phyloP scores from a whole-genome alignment of 2,329 filamentous ascomycete genomes.

The Camillea tinctor region DNA sequence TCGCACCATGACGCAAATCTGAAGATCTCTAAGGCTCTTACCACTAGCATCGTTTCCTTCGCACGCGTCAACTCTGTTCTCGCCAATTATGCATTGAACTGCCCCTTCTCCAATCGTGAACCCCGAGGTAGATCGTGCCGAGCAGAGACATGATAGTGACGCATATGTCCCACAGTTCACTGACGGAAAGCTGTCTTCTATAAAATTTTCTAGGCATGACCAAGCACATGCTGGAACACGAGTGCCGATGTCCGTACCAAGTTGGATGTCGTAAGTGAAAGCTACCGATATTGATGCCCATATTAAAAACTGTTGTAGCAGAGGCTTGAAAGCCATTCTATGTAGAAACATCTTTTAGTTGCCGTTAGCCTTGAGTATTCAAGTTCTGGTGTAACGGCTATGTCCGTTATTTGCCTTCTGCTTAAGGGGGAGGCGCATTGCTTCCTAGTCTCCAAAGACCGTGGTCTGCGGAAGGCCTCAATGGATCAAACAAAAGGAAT shows the following conservation, averaged over 20 bases:
- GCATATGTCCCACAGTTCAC: conserved; percentile 47
- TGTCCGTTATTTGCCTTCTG: conserved; percentile 16
- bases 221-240: conserved; percentile 31
- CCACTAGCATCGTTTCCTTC: conserved; percentile 41
- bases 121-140: conserved; percentile 54
- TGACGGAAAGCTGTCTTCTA: conserved; percentile 56
- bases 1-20: conserved; percentile 13
- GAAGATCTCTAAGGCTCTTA: conserved; percentile 26
- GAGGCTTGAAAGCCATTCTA: conserved; percentile 34
- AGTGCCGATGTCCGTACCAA: conserved; percentile 25
- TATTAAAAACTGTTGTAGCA: conserved; percentile 26
- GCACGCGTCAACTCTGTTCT: conserved; percentile 51
- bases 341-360: conserved; percentile 25
- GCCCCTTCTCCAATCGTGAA: conserved; percentile 72
- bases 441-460: conserved; percentile 19
- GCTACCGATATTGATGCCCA: conserved; percentile 28
- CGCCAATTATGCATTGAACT: conserved; percentile 63
- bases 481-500: conserved; percentile 8
- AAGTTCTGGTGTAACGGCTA: conserved; percentile 10
- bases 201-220: conserved; percentile 60
- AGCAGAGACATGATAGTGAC: conserved; percentile 64
- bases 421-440: conserved; percentile 21
- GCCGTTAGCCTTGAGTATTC: conserved; percentile 25
- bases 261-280: conserved; percentile 17
- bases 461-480: conserved; percentile 11